These are phyloP conservation scores for Amborella trichopoda DNA, from an alignment of 164 flowering plant genomes.

Conservation along the genomic window DNA sequence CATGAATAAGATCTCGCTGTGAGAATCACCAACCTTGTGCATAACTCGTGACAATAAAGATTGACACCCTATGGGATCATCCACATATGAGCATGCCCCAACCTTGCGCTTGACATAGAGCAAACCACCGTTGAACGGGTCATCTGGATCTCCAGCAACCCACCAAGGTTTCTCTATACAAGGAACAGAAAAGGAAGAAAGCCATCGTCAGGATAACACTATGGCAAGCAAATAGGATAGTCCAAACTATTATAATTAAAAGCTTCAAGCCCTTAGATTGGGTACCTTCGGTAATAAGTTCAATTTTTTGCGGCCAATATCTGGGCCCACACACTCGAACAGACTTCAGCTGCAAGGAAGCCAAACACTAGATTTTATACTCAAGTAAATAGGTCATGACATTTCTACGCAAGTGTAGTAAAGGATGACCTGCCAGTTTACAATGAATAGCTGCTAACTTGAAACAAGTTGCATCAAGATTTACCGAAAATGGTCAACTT, in stretches of 20 bases:
- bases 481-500: too few species aligned
- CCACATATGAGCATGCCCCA: conserved; percentile 92
- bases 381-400: too few species aligned
- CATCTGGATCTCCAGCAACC: conserved; percentile 45
- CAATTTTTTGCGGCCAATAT: conserved; percentile 85
- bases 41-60: conserved; percentile 86
- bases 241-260: not conserved
- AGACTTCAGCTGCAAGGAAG: conserved; percentile 52
- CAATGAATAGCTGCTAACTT: too few species aligned
- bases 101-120: conserved; percentile 84
- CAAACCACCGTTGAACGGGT: conserved; percentile 82
- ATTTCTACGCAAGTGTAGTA: too few species aligned
- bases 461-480: too few species aligned
- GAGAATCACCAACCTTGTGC: conserved; percentile 57
- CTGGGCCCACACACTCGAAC: conserved; percentile 93
- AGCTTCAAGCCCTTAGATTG: not conserved
- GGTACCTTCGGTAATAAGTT: conserved; percentile 71
- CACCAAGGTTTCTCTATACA: conserved; percentile 80
- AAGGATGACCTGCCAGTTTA: too few species aligned
- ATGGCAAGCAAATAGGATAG: not conserved
- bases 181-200: too few species aligned
- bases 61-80: conserved; percentile 92
- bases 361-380: too few species aligned
- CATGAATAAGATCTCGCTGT: too few species aligned
- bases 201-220: too few species aligned